Conservation (phyloP, 495 filamentous ascomycete species). For the Neurospora sp. region DNA sequence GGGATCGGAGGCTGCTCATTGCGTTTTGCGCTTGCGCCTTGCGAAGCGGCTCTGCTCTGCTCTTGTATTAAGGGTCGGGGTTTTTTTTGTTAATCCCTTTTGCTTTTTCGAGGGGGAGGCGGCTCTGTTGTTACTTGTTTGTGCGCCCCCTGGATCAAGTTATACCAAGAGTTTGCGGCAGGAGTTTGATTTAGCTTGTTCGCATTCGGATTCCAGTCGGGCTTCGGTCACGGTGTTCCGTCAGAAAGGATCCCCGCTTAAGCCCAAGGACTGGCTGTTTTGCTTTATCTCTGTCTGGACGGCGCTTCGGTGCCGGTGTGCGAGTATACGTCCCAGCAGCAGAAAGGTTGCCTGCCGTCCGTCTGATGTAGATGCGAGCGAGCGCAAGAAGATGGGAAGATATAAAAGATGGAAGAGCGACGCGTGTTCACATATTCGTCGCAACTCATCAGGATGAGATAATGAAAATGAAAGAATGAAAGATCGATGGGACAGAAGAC, state of each 20-base stretch:
- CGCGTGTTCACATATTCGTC: not conserved
- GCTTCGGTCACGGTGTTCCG: not conserved
- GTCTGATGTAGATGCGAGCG: not conserved
- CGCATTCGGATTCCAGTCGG: not conserved
- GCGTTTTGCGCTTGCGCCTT: not conserved
- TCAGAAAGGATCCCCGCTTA: not conserved
- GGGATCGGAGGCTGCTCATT: not conserved
- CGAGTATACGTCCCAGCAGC: not conserved
- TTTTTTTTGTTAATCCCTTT: not conserved
- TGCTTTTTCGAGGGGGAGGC: not conserved
- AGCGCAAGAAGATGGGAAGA: not conserved
- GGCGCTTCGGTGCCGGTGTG: not conserved
- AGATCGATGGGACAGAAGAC: not conserved
- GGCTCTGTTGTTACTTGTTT: not conserved
- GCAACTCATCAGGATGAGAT: not conserved
- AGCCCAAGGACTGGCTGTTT: not conserved
- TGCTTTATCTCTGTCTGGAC: not conserved
- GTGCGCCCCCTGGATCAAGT: not conserved
- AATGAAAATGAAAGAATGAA: not conserved
- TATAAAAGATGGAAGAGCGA: not conserved
- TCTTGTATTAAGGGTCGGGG: not conserved
- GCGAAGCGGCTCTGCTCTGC: not conserved
- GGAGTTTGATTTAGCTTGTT: not conserved
- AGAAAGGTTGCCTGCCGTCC: not conserved
- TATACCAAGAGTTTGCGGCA: not conserved